Evolutionary conservation across 202 grass and related monocot genomes (phyloP), one percentile per base, ranked within the genome.

Genomic region (Sporobolus alterniflorus): DNA sequence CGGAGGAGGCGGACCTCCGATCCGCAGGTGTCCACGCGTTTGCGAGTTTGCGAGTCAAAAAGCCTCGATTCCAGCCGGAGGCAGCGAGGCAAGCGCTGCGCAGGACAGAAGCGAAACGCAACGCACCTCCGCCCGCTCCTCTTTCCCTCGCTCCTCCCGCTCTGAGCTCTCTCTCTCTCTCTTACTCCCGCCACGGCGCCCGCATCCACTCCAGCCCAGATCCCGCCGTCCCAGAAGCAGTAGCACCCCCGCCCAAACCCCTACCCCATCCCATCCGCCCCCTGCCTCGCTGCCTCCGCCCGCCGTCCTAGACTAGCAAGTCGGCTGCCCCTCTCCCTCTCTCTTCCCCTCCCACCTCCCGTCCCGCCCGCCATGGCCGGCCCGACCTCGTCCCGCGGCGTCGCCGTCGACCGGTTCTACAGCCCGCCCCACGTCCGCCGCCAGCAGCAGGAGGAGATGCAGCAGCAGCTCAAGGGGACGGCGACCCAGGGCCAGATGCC

Each of bases 361-460:
- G 36, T 39, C 36, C 77, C 67, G 57, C 77, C 65, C 78, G 80
- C 84, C 59, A 79, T 80, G 78, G 65, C 78, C 33, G 78, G 65
- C 34, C 65, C 78, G 1, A 59, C 85, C 56, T 76, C 80, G 20
- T 39, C 36, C 28, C 89, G 92, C 28, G 69, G 69, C 12, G 89
- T 68, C 52, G 70, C 67, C 9, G 64, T 81, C 7, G 90, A 94
- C 18, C 86, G 95, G 0, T 98, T 98, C 84, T 98, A 98, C 75
- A 83, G 46, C 47, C 75, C 95, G 66, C 95, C 92, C 7, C 87
- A 93, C 67, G 44, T 94, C 20, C 88, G 94, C 34, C 88, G 88
- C 79, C 87, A 85, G 74, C 88, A 93, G 74, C 81, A 86, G 33
- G 69, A 91, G 92, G 76, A 82, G 72, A 71, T 79, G 60, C 85